Conservation (phyloP, 345 rosid species). For the Erucastrum elatum region DNA sequence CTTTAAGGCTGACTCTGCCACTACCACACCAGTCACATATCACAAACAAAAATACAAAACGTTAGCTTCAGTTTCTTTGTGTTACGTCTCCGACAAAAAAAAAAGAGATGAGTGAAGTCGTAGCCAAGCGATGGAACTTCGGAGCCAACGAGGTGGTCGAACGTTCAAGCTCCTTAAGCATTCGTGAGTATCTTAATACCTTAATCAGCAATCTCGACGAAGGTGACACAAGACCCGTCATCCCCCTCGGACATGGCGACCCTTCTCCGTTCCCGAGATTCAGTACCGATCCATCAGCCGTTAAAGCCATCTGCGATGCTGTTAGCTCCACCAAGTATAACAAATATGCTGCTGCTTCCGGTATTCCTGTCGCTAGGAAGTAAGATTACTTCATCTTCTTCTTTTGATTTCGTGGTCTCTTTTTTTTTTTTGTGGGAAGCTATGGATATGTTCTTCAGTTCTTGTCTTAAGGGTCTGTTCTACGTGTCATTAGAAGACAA, state of each 20-base stretch:
- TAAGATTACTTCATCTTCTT: neutral
- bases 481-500: neutral
- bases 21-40: neutral
- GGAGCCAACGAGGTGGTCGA: conserved; percentile 11
- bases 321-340: conserved; percentile 32
- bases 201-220: neutral
- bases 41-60: neutral
- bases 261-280: conserved; percentile 38
- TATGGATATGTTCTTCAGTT: too few species aligned
- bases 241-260: conserved; percentile 35
- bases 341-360: conserved; percentile 21
- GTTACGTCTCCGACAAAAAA: neutral
- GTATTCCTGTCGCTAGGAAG: conserved; percentile 33
- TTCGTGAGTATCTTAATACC: conserved; percentile 10
- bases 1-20: neutral
- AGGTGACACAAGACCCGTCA: neutral
- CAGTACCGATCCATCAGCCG: conserved; percentile 28
- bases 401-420: neutral
- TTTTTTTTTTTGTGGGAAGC: neutral
- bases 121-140: conserved; percentile 30
- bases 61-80: neutral
- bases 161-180: neutral
- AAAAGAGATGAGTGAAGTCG: conserved; percentile 7
- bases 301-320: conserved; percentile 31
- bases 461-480: neutral